A percentile compares a stretch with the other conserved stretches of the same genome.
Evolutionary conservation across 2,329 filamentous ascomycete genomes (phyloP).

Genomic region (Ustilaginoidea virens): DNA sequence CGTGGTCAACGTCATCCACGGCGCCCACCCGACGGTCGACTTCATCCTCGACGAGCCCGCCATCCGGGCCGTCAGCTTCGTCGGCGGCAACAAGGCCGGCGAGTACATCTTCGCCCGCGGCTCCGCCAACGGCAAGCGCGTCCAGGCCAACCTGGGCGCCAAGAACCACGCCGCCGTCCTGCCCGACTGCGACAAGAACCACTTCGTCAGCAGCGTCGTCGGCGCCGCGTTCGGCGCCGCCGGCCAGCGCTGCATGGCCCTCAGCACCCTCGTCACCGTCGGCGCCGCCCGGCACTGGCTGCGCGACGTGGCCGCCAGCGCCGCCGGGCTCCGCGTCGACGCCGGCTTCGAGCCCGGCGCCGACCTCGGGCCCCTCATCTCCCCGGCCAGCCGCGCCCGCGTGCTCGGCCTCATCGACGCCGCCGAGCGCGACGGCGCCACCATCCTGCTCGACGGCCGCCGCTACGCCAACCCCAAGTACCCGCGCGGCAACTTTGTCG

Average conservation of each 20-base stretch:
- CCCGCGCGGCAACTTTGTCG: conserved; percentile 74
- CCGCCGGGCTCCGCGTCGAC: conserved; percentile 57
- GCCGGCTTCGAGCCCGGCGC: conserved; percentile 70
- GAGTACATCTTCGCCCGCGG: conserved; percentile 73
- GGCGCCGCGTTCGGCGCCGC: conserved; percentile 76
- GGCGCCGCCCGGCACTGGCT: conserved; percentile 78
- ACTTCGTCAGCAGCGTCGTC: conserved; percentile 69
- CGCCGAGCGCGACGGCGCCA: conserved; percentile 68
- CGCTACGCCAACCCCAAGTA: conserved; percentile 63
- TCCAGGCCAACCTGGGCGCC: conserved; percentile 74
- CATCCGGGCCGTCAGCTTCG: conserved; percentile 79
- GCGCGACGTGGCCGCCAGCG: conserved; percentile 59
- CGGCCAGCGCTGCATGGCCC: conserved; percentile 75
- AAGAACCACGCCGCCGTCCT: conserved; percentile 81
- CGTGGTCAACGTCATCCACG: conserved; percentile 73
- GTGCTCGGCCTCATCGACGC: conserved; percentile 63
- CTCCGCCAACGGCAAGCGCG: conserved; percentile 74
- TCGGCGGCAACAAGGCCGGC: conserved; percentile 75
- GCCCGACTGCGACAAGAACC: conserved; percentile 82
- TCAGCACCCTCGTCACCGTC: conserved; percentile 70
- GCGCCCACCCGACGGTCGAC: conserved; percentile 65
- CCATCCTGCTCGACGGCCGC: conserved; percentile 66
- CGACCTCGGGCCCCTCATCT: conserved; percentile 72
- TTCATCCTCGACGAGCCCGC: conserved; percentile 74
- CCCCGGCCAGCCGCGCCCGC: conserved; percentile 59